These are phyloP conservation scores for Ceraceosorus bombacis DNA, from an alignment of 1,284 basidiomycete genomes.

Conservation along the genomic window DNA sequence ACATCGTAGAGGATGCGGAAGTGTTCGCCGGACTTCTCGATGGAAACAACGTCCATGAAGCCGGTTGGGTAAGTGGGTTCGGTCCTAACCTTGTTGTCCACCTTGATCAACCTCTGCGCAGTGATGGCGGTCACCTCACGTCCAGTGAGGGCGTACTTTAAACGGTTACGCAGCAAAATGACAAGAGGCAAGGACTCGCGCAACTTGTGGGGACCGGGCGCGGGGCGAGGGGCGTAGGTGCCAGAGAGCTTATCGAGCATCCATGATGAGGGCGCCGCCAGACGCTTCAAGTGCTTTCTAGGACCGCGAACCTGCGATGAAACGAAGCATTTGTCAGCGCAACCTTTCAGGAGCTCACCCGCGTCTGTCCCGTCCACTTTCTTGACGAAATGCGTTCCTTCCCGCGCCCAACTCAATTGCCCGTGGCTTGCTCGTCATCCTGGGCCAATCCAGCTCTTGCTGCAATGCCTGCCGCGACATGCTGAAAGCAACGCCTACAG, in stretches of 20 bases:
- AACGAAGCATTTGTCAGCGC: too few relatives aligned
- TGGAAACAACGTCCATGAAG: constrained; percentile 95
- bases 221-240: constrained; percentile 92
- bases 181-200: constrained; percentile 74
- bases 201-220: constrained; percentile 97
- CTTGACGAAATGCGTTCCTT: too few relatives aligned
- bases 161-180: constrained; percentile 89
- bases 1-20: constrained; percentile 99
- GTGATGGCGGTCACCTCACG: constrained; percentile 93
- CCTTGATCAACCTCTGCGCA: constrained; percentile 94
- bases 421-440: too few relatives aligned
- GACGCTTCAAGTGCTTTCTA: constrained; percentile 98
- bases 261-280: constrained; percentile 96
- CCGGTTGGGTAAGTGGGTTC: constrained; percentile 94
- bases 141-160: constrained; percentile 96
- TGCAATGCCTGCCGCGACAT: too few relatives aligned
- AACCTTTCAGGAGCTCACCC: too few relatives aligned
- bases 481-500: too few relatives aligned
- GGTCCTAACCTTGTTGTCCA: constrained; percentile 97
- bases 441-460: too few relatives aligned
- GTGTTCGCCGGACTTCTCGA: constrained; percentile 98
- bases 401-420: too few relatives aligned
- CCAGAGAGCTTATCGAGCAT: constrained; percentile 99
- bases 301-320: constrained; percentile 63
- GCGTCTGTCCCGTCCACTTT: too few relatives aligned